Evolutionary conservation across 1,284 basidiomycete genomes (phyloP).

Genomic region (Peniophora sp.): DNA sequence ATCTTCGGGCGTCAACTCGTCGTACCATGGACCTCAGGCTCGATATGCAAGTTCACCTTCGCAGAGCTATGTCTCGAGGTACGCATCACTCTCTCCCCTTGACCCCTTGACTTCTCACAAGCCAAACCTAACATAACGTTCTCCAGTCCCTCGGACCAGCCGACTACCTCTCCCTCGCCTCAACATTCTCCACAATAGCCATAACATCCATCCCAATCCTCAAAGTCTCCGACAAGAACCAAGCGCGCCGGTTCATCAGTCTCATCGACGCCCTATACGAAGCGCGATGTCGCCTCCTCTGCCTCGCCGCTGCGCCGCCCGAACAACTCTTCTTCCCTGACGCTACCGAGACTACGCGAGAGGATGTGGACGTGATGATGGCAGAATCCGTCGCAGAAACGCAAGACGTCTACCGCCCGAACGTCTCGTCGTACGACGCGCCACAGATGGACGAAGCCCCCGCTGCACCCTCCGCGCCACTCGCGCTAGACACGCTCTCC

Average conservation of each 20-base stretch:
- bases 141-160: slow-evolving; percentile 56
- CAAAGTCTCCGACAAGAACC: slow-evolving; percentile 54
- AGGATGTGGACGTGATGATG: slow-evolving; percentile 41
- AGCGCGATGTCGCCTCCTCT: slow-evolving; percentile 33
- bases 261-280: slow-evolving; percentile 64
- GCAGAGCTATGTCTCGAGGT: slow-evolving; percentile 55
- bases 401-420: slow-evolving; percentile 49
- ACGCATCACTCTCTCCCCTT: slow-evolving; percentile 6
- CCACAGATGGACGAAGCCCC: slow-evolving; percentile 29
- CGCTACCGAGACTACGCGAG: slow-evolving; percentile 18
- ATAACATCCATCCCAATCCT: slow-evolving; percentile 55
- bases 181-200: slow-evolving; percentile 48
- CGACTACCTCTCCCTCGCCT: slow-evolving; percentile 62
- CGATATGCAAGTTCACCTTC: slow-evolving; percentile 49
- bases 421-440: slow-evolving; percentile 50
- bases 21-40: slow-evolving; percentile 38
- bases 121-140: neutral
- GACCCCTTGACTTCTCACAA: neutral
- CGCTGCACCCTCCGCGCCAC: slow-evolving; percentile 14
- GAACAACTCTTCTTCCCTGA: slow-evolving; percentile 59
- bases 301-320: slow-evolving; percentile 38
- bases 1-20: slow-evolving; percentile 40
- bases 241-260: slow-evolving; percentile 65
- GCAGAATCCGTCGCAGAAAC: slow-evolving; percentile 55
- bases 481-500: slow-evolving; percentile 39